Conservation (phyloP, 192 early-diverging fungal genomes). For the Backusella tuberculispora region DNA sequence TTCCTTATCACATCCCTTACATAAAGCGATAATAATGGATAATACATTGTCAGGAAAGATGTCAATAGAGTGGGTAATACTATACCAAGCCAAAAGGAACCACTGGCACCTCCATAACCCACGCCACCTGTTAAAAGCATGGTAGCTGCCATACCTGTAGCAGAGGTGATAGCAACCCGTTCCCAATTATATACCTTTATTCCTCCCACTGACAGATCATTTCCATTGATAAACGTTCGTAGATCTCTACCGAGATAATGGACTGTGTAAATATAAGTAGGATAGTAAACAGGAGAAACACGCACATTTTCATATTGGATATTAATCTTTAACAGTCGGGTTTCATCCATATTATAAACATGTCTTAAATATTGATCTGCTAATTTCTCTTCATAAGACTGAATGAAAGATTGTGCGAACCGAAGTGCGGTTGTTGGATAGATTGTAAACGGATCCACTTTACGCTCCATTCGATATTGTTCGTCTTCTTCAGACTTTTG, state of each 20-base stretch:
- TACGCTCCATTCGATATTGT: slow-evolving; percentile 30
- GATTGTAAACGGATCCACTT: slow-evolving; percentile 52
- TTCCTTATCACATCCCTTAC: slow-evolving; percentile 47
- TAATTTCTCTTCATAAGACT: slow-evolving; percentile 43
- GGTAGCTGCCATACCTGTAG: slow-evolving; percentile 36
- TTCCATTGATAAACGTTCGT: slow-evolving; percentile 57
- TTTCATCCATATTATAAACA: slow-evolving; percentile 46
- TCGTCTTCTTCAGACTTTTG: background rate
- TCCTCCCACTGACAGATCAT: slow-evolving; percentile 50
- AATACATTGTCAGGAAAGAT: slow-evolving; percentile 52
- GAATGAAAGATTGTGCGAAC: slow-evolving; percentile 46
- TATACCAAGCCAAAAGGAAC: slow-evolving; percentile 47
- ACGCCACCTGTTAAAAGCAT: slow-evolving; percentile 38
- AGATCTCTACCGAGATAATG: slow-evolving; percentile 48
- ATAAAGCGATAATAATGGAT: slow-evolving; percentile 49
- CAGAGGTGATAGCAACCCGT: slow-evolving; percentile 46
- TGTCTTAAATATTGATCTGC: slow-evolving; percentile 48
- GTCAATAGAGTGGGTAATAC: slow-evolving; percentile 47
- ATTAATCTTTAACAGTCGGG: slow-evolving; percentile 48
- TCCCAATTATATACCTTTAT: slow-evolving; percentile 54
- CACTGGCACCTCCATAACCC: slow-evolving; percentile 40
- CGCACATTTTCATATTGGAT: slow-evolving; percentile 44
- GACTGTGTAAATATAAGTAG: slow-evolving; percentile 51
- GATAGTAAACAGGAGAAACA: slow-evolving; percentile 55
- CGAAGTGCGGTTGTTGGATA: slow-evolving; percentile 52